Evolutionary conservation across 1,284 basidiomycete genomes (phyloP).

Genomic region (Hortiboletus rubellus): DNA sequence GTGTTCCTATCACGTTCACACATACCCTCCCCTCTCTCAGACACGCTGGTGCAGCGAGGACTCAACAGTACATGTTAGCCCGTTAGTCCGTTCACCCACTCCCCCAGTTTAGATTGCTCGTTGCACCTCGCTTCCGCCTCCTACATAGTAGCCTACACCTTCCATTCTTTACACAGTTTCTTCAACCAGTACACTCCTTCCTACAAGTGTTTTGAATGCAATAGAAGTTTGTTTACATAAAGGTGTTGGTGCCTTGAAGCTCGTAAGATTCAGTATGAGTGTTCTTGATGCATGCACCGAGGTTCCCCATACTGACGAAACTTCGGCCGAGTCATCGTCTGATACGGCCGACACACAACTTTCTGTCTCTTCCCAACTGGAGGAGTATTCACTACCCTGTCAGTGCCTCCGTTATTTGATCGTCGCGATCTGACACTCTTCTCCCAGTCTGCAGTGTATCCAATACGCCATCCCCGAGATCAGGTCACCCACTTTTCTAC

Average conservation of each 20-base stretch:
- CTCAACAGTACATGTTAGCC: conserved; percentile 20
- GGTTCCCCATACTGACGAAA: background rate
- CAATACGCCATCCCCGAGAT: background rate
- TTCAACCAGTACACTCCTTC: conserved; percentile 33
- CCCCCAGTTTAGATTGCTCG: conserved; percentile 25
- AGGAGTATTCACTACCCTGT: background rate
- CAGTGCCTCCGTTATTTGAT: conserved; percentile 3
- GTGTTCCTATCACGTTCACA: conserved; percentile 32
- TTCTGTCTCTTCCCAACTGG: background rate
- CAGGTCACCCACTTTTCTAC: conserved; percentile 1
- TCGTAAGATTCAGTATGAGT: background rate
- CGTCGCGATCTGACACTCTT: conserved; percentile 9
- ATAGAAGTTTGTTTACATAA: conserved; percentile 25
- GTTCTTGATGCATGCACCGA: background rate
- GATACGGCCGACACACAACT: background rate
- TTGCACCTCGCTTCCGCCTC: conserved; percentile 14
- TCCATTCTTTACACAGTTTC: conserved; percentile 28
- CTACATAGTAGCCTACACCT: conserved; percentile 25
- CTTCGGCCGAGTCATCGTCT: conserved; percentile 11
- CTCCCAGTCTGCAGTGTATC: conserved; percentile 2
- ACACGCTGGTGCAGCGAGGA: conserved; percentile 23
- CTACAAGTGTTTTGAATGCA: conserved; percentile 24
- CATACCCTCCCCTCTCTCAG: conserved; percentile 19
- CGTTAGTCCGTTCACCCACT: conserved; percentile 20
- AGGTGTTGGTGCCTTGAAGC: background rate